Evolutionary conservation across 495 filamentous ascomycete genomes (phyloP).

Genomic region (Penicillium verhagenii): DNA sequence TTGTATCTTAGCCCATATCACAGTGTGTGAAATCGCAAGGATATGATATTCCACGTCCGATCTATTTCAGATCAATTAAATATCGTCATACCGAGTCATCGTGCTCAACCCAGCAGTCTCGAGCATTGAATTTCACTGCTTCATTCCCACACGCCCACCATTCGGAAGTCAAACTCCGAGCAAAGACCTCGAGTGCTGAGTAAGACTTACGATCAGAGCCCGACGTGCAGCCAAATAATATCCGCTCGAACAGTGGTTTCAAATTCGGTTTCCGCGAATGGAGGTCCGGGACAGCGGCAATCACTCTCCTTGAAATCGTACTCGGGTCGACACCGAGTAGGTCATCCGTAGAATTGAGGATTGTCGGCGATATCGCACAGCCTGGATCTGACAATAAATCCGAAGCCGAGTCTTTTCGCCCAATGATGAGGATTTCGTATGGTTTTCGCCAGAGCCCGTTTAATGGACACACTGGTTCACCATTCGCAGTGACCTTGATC

Average conservation of each 20-base stretch:
- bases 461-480: constrained; percentile 68
- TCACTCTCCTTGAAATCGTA: constrained; percentile 50
- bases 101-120: constrained; percentile 58
- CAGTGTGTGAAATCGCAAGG: not conserved
- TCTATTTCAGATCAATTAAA: not conserved
- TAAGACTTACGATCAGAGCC: constrained; percentile 39
- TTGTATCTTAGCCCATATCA: too few species aligned
- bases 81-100: not conserved
- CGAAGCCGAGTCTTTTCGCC: constrained; percentile 29
- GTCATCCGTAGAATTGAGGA: constrained; percentile 1
- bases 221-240: constrained; percentile 33
- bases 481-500: constrained; percentile 74
- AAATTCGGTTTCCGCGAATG: constrained; percentile 88
- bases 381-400: not conserved
- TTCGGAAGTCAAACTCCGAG: constrained; percentile 76
- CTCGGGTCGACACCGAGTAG: constrained; percentile 9
- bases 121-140: constrained; percentile 73
- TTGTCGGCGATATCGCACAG: not conserved
- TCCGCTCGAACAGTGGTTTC: constrained; percentile 52
- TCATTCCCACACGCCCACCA: constrained; percentile 94
- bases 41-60: not conserved
- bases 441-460: constrained; percentile 75
- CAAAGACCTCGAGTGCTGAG: constrained; percentile 80
- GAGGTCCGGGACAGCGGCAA: constrained; percentile 81
- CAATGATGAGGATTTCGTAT: constrained; percentile 81